phyloP scores from a whole-genome alignment of 352 stramenopile genomes.

The Pythium rishiriense region DNA sequence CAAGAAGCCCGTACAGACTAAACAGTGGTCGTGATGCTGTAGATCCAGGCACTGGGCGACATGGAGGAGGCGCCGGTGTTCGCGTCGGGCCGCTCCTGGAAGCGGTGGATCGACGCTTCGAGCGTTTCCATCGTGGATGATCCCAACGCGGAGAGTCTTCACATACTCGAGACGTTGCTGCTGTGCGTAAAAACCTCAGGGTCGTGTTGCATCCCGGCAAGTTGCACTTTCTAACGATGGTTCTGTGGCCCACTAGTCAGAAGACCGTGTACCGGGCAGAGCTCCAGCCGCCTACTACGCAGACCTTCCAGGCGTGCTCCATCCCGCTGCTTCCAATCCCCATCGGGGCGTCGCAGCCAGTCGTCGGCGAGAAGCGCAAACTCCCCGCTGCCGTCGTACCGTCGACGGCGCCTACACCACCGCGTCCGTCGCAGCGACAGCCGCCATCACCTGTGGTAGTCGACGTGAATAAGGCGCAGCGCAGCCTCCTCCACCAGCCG shows the following conservation, averaged over 20 bases:
- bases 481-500: constrained; percentile 6
- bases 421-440: neutral
- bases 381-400: neutral
- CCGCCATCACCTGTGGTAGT: constrained; percentile 11
- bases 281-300: neutral
- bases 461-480: constrained; percentile 7
- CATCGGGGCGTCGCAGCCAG: neutral
- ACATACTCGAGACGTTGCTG: constrained; percentile 58
- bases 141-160: constrained; percentile 59
- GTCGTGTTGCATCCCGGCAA: neutral
- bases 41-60: constrained; percentile 17
- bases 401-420: neutral
- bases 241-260: neutral
- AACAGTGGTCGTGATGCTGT: neutral
- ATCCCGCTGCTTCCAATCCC: constrained; percentile 14
- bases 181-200: constrained; percentile 33
- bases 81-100: constrained; percentile 22
- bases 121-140: constrained; percentile 50
- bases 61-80: constrained; percentile 20
- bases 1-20: neutral
- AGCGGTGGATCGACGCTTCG: constrained; percentile 18
- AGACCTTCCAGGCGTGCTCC: neutral
- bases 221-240: neutral
- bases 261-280: neutral
- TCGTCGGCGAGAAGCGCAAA: constrained; percentile 16